Evolutionary conservation across 768 basidiomycete genomes (phyloP).

Genomic region (Mycena galopus): DNA sequence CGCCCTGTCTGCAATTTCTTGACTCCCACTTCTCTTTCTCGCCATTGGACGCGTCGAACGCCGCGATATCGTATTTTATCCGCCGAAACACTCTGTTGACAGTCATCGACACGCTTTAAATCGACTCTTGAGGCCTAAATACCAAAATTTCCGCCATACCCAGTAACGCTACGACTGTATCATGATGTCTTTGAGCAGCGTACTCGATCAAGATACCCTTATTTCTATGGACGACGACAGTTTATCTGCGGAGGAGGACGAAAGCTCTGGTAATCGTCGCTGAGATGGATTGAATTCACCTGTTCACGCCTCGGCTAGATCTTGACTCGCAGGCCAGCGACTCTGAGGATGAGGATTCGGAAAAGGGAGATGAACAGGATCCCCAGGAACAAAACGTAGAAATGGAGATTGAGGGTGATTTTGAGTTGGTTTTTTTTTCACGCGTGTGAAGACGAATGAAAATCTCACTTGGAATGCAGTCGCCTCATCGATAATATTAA

Average conservation of each 20-base stretch:
- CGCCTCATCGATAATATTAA: conserved; percentile 79
- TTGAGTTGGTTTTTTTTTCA: conserved; percentile 55
- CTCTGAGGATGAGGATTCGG: conserved; percentile 27
- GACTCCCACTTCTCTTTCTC: not conserved
- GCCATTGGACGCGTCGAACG: not conserved
- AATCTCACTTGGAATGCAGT: conserved; percentile 49
- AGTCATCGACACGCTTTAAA: not conserved
- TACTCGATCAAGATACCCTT: conserved; percentile 17
- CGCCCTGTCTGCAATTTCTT: not conserved
- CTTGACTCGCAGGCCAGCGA: conserved; percentile 29
- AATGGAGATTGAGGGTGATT: conserved; percentile 71
- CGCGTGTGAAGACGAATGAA: not conserved
- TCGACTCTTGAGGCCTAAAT: not conserved
- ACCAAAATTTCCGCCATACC: not conserved
- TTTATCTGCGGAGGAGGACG: conserved; percentile 16
- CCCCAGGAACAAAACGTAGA: conserved; percentile 49
- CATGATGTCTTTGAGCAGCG: conserved; percentile 4
- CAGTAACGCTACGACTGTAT: not conserved
- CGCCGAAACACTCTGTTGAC: not conserved
- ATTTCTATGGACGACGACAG: conserved; percentile 30
- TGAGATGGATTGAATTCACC: not conserved
- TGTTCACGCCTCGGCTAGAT: not conserved
- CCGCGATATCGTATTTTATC: not conserved
- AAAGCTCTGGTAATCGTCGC: conserved; percentile 14
- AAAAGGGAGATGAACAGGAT: conserved; percentile 16